Evolutionary conservation across 768 basidiomycete genomes (phyloP), one percentile per base, ranked within the genome.

Genomic region (Naganishia antarctica): DNA sequence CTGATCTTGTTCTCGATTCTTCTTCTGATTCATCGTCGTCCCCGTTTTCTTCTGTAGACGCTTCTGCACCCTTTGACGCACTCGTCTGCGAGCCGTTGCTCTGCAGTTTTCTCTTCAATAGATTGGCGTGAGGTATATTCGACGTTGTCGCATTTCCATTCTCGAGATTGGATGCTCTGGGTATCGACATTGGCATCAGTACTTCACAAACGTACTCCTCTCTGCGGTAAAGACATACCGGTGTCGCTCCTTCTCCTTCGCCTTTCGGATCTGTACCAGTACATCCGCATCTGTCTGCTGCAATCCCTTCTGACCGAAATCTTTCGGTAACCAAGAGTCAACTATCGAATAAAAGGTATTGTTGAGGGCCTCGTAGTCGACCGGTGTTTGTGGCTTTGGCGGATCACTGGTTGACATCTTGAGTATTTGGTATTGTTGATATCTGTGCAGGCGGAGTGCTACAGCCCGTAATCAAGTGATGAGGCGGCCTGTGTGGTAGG

Each of bases 1-100:
- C 12, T 1, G 53, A 57, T 40, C 53, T 37, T 8, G 76, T 73
- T 85, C 86, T 11, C 80, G 85, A 66, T 86, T 85, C 32, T 85
- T 84, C 74, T 81, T 85, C 53, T 9, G 37, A 57, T 34, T 37
- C 32, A 8, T 40, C 53, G 21, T 37, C 53, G 11, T 40, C 53
- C 84, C 83, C 57, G 40, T 79, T 69, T 25, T 41, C 37, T 8
- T 47, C 21, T 21, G 11, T 5, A 25, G 60, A 12, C 23, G 29
- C 28, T 7, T 37, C 37, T 8, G 53, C n/a, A n/a, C 23, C 50
- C 25, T 34, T 34, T 2, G 53, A 57, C 13, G 37, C 26, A 26
- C n/a, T 21, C 13, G 23, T n/a, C n/a, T n/a, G n/a, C n/a, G n/a
- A 21, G 29, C 31, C 53, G 37, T 40, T 40, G 12, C n/a, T 12